Base-by-base conservation (phyloP, 805 yeast genomes). In the Metschnikowia continentalis region DNA sequence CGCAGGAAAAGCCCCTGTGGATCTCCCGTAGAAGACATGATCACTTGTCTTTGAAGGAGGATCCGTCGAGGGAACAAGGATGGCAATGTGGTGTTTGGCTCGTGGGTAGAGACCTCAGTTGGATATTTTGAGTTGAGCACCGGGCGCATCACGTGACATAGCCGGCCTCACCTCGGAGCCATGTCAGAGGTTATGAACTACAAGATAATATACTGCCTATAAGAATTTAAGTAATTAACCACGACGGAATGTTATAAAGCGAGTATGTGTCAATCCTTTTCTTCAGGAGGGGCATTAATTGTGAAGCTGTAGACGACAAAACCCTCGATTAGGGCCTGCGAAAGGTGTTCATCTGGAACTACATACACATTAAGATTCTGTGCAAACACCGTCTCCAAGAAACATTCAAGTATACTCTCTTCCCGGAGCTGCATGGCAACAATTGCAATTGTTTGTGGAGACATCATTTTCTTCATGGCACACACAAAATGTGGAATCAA, bases 401-500 rank as follows among this genome's bases (percentile, higher is more conserved):
- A 82, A 2, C 57, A 54, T 49, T 81, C 82, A 39, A 78, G 61
- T 7, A 82, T 72, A 11, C 72, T 75, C 33, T 76, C 72, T 47
- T 81, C 79, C 52, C 90, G 63, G 50, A 84, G 56, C 54, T 84
- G 89, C 46, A 83, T 60, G 0, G 66, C 63, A 0, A 78, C 78
- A 1, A 84, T 58, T 3, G 69, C 71, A 0, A 78, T 64, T 0
- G 64, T 46, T 5, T 40, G 22, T 0, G 49, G 51, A 3, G 68
- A 70, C 62, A 77, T 63, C 20, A 80, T 53, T 23, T 51, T 47
- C 22, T 61, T 59, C 20, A 81, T 36, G 0, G 87, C 72, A 5
- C 63, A 61, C 14, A 83, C 64, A 51, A 84, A 75, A 50, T 66
- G 74, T 0, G 76, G 77, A 3, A 83, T 74, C 40, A 85, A 64